These are phyloP conservation scores for Verbena officinalis DNA, from an alignment of 257 asterid species.

Conservation along the genomic window DNA sequence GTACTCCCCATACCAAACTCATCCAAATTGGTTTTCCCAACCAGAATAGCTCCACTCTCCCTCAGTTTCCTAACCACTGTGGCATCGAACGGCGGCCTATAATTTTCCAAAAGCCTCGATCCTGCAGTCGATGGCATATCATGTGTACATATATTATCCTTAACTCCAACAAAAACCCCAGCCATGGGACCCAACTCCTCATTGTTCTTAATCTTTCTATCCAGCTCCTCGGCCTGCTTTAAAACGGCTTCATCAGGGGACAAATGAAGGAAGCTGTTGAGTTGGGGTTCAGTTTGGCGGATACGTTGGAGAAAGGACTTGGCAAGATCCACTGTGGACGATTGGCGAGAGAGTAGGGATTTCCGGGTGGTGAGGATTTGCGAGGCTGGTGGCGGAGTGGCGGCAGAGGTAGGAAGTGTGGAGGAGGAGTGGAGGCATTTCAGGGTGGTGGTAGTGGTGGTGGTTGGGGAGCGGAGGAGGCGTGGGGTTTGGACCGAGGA, in stretches of 20 bases:
- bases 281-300: constrained; percentile 77
- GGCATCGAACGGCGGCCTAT: constrained; percentile 86
- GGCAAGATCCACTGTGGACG: constrained; percentile 76
- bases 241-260: constrained; percentile 59
- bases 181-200: constrained; percentile 80
- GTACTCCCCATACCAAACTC: constrained; percentile 99
- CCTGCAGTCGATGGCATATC: constrained; percentile 98
- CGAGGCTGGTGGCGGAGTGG: constrained; percentile 48
- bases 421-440: constrained; percentile 53
- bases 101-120: constrained; percentile 75
- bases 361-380: constrained; percentile 78
- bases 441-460: constrained; percentile 31
- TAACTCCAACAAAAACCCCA: constrained; percentile 81
- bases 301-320: constrained; percentile 64
- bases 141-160: constrained; percentile 86
- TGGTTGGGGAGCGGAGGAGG: constrained; percentile 57
- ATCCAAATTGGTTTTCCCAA: constrained; percentile 96
- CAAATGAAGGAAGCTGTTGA: constrained; percentile 77
- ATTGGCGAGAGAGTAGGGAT: constrained; percentile 71
- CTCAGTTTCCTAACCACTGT: constrained; percentile 84
- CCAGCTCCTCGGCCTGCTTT: constrained; percentile 75
- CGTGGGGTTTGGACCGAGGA: constrained; percentile 69
- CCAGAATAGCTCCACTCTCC: constrained; percentile 74
- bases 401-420: constrained; percentile 34
- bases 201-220: constrained; percentile 55